Conservation (phyloP, 1,284 basidiomycete species). For the Trichosporon sp. region DNA sequence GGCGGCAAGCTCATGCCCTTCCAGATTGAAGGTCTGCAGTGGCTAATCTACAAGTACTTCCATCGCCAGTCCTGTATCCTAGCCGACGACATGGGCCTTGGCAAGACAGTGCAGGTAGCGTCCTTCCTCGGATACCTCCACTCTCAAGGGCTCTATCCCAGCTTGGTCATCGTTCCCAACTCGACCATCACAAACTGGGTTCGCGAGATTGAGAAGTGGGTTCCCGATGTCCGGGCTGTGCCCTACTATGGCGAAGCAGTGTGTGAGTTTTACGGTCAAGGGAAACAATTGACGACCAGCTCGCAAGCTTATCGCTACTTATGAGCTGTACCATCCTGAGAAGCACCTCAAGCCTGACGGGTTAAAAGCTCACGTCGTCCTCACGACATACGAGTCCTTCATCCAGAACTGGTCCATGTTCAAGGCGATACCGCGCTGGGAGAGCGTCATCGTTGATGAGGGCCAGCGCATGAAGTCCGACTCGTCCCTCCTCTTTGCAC, state of each 20-base stretch:
- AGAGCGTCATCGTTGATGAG: constrained; percentile 84
- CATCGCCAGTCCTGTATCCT: constrained; percentile 80
- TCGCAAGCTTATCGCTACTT: constrained; percentile 72
- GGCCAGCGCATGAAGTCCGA: constrained; percentile 68
- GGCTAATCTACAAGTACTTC: constrained; percentile 87
- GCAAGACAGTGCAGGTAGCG: constrained; percentile 71
- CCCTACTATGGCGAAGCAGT: constrained; percentile 55
- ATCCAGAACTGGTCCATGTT: constrained; percentile 72
- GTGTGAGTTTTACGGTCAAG: constrained; percentile 21
- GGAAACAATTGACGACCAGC: constrained; percentile 51
- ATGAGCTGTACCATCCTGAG: constrained; percentile 66
- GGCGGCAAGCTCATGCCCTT: constrained; percentile 67
- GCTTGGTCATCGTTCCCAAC: constrained; percentile 88
- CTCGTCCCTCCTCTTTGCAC: constrained; percentile 70
- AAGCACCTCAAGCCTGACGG: constrained; percentile 35
- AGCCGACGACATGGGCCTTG: constrained; percentile 95
- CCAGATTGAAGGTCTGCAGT: constrained; percentile 86
- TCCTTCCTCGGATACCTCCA: constrained; percentile 77
- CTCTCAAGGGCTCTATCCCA: constrained; percentile 59
- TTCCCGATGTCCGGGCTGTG: constrained; percentile 54
- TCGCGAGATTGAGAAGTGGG: constrained; percentile 86
- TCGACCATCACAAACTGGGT: constrained; percentile 54
- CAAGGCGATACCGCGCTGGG: constrained; percentile 78
- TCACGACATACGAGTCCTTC: constrained; percentile 83
- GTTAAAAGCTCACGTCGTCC: constrained; percentile 62